phyloP scores from a whole-genome alignment of 2,329 filamentous ascomycete species.

The Metarhizium humberi region DNA sequence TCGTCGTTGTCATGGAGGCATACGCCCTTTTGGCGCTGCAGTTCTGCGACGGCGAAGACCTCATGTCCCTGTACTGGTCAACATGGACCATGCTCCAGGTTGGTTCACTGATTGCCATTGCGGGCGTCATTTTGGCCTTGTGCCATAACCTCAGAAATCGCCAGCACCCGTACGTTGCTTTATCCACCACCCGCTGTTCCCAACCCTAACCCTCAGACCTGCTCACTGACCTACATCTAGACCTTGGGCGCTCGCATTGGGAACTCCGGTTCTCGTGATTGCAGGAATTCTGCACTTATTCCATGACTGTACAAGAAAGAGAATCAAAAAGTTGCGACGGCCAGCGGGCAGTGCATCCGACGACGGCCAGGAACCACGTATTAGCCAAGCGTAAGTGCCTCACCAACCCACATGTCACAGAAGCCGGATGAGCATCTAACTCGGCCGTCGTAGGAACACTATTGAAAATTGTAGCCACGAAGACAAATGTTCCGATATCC shows the following conservation, averaged over 20 bases:
- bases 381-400: slow-evolving; percentile 33
- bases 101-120: slow-evolving; percentile 47
- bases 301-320: slow-evolving; percentile 28
- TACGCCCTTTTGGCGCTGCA: slow-evolving; percentile 44
- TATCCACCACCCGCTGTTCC: too few species aligned
- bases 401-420: background rate
- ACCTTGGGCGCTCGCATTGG: slow-evolving; percentile 49
- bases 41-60: slow-evolving; percentile 51
- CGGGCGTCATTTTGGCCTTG: slow-evolving; percentile 45
- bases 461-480: slow-evolving; percentile 24
- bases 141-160: slow-evolving; percentile 38
- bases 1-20: slow-evolving; percentile 43
- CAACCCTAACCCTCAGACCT: background rate
- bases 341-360: slow-evolving; percentile 16
- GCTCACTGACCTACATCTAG: slow-evolving; percentile 14
- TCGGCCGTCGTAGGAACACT: slow-evolving; percentile 20
- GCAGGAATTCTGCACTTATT: slow-evolving; percentile 43
- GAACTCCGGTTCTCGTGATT: slow-evolving; percentile 50
- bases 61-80: slow-evolving; percentile 51
- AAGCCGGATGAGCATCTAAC: background rate
- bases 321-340: slow-evolving; percentile 22
- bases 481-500: slow-evolving; percentile 21
- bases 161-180: slow-evolving; percentile 38
- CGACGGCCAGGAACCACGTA: slow-evolving; percentile 21
- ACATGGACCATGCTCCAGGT: slow-evolving; percentile 53